Evolutionary conservation across 257 asterid genomes (phyloP).

Genomic region (Ilex asprella): DNA sequence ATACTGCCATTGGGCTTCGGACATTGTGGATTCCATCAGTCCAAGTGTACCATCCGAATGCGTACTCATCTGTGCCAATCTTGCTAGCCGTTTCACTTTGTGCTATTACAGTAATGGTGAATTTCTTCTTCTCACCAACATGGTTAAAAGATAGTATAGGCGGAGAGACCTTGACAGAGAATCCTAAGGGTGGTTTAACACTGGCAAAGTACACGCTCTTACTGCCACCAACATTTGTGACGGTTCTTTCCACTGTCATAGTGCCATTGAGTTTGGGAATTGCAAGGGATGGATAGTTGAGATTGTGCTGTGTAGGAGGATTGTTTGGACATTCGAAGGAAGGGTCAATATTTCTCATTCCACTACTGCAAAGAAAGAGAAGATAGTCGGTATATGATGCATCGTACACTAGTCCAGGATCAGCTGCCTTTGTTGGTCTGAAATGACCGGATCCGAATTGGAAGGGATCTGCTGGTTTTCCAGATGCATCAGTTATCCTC

Average conservation of each 20-base stretch:
- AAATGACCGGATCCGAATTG: slow-evolving; percentile 47
- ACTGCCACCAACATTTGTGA: slow-evolving; percentile 40
- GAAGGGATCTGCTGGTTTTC: slow-evolving; percentile 27
- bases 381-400: slow-evolving; percentile 36
- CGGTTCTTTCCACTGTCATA: slow-evolving; percentile 28
- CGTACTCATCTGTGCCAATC: slow-evolving; percentile 3
- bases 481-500: slow-evolving; percentile 24
- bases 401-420: slow-evolving; percentile 50
- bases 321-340: slow-evolving; percentile 21
- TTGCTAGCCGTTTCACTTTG: slow-evolving; percentile 1
- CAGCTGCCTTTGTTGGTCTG: slow-evolving; percentile 40
- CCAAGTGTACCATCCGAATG: slow-evolving; percentile 28
- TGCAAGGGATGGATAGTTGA: slow-evolving; percentile 52
- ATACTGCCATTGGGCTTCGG: slow-evolving; percentile 25
- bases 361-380: slow-evolving; percentile 28
- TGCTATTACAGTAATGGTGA: slow-evolving; percentile 19
- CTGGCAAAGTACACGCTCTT: slow-evolving; percentile 14
- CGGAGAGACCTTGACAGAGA: slow-evolving; percentile 23
- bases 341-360: slow-evolving; percentile 5
- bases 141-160: slow-evolving; percentile 12
- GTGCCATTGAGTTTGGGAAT: slow-evolving; percentile 22
- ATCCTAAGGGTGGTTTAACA: slow-evolving; percentile 26
- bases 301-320: slow-evolving; percentile 18
- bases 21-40: slow-evolving; percentile 37
- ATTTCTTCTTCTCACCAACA: slow-evolving; percentile 26